Evolutionary conservation across 83 land plant genomes (phyloP).

Genomic region (Picea engelmannii): DNA sequence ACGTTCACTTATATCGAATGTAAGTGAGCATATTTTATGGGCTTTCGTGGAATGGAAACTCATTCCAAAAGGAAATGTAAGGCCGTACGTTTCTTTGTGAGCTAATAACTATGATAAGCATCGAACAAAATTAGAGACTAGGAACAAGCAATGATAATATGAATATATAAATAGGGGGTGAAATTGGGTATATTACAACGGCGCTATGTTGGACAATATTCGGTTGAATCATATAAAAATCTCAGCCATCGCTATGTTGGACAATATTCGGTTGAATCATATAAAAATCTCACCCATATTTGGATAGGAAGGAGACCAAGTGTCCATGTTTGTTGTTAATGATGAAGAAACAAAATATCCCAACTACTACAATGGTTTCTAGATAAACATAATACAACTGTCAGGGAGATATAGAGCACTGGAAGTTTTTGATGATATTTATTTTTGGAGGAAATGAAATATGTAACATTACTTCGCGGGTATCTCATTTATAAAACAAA

Average conservation of each 20-base stretch:
- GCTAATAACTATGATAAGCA: not conserved
- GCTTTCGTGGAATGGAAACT: not conserved
- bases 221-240: too few relatives aligned
- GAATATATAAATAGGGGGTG: not conserved
- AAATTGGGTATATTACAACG: not conserved
- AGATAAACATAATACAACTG: not conserved
- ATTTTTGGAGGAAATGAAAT: not conserved
- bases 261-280: not conserved
- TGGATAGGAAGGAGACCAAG: too few relatives aligned
- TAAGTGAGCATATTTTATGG: not conserved
- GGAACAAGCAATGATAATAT: not conserved
- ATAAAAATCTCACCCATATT: too few relatives aligned
- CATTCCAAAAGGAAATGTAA: too few relatives aligned
- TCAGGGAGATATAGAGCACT: not conserved
- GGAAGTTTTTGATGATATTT: not conserved
- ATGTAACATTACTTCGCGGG: not conserved
- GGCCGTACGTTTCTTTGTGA: too few relatives aligned
- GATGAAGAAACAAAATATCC: not conserved
- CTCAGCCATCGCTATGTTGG: not conserved
- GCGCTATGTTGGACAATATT: not conserved
- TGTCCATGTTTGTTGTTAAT: too few relatives aligned
- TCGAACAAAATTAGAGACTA: not conserved
- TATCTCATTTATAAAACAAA: not conserved
- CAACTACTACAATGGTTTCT: not conserved
- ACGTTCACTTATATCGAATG: too few relatives aligned